These are phyloP conservation scores for Cryptosporidium muris DNA, from an alignment of 169 alveolate species.

Conservation along the genomic window DNA sequence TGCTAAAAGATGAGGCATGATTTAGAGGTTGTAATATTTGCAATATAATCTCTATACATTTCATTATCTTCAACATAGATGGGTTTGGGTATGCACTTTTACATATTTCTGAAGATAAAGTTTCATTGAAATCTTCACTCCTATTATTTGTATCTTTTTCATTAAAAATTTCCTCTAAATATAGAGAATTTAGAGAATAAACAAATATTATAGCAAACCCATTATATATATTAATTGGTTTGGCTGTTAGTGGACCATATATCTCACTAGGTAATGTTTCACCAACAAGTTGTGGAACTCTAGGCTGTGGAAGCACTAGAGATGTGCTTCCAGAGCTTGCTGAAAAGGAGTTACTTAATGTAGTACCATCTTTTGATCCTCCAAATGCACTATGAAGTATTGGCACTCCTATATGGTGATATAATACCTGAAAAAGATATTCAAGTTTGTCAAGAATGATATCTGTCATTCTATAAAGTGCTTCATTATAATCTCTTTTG, in stretches of 20 bases:
- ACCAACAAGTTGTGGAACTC: conserved; percentile 27
- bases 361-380: conserved; percentile 43
- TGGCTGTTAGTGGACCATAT: conserved; percentile 8
- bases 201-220: conserved; percentile 50
- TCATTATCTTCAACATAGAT: no score
- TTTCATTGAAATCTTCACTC: conserved; percentile 1
- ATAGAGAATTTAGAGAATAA: conserved; percentile 27
- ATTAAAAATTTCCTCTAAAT: not conserved
- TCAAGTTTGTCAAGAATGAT: conserved; percentile 3
- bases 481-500: no score
- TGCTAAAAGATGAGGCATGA: conserved; percentile 51
- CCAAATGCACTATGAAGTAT: conserved; percentile 41
- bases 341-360: conserved; percentile 26
- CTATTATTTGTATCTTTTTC: not conserved
- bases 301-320: conserved; percentile 12
- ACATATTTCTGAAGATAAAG: conserved; percentile 3
- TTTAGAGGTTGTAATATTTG: conserved; percentile 28
- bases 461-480: not conserved
- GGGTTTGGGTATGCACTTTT: no score
- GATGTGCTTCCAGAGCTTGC: conserved; percentile 37
- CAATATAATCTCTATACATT: not conserved
- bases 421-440: conserved; percentile 25
- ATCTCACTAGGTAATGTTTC: conserved; percentile 33
- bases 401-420: conserved; percentile 44
- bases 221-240: conserved; percentile 31